A percentile compares a stretch with the other conserved stretches of the same genome.
phyloP scores from a whole-genome alignment of 148 eudicot genomes.

The Hydrangea macrophylla region DNA sequence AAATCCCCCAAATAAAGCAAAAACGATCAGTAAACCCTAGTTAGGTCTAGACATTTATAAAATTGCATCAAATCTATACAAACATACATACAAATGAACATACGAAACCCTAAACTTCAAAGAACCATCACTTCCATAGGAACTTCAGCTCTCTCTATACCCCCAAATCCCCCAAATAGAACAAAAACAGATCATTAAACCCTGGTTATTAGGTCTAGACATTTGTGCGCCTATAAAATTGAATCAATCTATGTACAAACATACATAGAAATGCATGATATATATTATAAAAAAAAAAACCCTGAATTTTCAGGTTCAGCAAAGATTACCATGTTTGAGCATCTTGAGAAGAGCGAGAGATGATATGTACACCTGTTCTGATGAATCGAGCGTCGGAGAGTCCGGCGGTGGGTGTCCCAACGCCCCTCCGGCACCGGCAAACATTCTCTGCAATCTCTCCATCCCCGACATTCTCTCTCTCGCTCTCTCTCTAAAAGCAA shows the following conservation, averaged over 20 bases:
- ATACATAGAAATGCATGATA: background rate
- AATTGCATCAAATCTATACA: background rate
- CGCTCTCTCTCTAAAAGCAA: background rate
- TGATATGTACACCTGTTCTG: slow-evolving; percentile 94
- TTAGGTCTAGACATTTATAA: background rate
- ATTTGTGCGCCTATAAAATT: background rate
- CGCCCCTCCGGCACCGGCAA: slow-evolving; percentile 93
- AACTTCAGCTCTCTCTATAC: slow-evolving; percentile 88
- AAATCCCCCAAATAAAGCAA: slow-evolving; percentile 3
- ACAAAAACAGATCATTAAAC: background rate
- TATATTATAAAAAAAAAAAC: background rate
- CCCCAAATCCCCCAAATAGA: slow-evolving; percentile 7
- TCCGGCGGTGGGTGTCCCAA: slow-evolving; percentile 88
- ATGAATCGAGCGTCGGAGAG: slow-evolving; percentile 83
- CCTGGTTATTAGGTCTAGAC: no score
- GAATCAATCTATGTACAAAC: background rate
- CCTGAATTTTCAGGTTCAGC: background rate
- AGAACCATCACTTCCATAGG: slow-evolving; percentile 99
- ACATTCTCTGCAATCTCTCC: slow-evolving; percentile 90
- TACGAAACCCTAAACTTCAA: background rate
- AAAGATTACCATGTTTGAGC: slow-evolving; percentile 80
- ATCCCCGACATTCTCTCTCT: slow-evolving; percentile 35
- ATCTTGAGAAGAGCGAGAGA: slow-evolving; percentile 92
- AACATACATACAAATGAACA: background rate
- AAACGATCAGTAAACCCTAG: slow-evolving; percentile 9